Conservation (phyloP, 352 stramenopile species). For the Globisporangium alternatum region DNA sequence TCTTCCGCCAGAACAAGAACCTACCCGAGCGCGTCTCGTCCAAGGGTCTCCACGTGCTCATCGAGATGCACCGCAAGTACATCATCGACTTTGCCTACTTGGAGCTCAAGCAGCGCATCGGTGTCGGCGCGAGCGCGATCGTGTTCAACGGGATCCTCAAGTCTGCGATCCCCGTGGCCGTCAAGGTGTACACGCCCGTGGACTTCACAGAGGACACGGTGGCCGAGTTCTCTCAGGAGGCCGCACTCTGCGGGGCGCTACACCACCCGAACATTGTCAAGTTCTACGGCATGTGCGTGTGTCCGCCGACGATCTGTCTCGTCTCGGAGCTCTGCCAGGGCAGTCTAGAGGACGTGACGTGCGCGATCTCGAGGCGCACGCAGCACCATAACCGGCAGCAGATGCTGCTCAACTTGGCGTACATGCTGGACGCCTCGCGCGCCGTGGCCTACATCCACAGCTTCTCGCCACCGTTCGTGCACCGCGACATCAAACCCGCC, state of each 20-base stretch:
- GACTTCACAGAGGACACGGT: slow-evolving; percentile 63
- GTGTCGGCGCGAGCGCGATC: slow-evolving; percentile 38
- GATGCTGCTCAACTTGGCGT: slow-evolving; percentile 51
- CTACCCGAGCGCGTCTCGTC: slow-evolving; percentile 52
- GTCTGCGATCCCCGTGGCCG: slow-evolving; percentile 45
- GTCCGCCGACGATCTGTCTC: slow-evolving; percentile 60
- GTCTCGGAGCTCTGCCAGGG: slow-evolving; percentile 65
- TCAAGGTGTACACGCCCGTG: slow-evolving; percentile 68
- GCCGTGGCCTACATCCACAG: slow-evolving; percentile 73
- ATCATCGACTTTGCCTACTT: slow-evolving; percentile 72
- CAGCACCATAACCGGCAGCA: slow-evolving; percentile 47
- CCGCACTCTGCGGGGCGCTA: slow-evolving; percentile 49
- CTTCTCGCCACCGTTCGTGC: slow-evolving; percentile 67
- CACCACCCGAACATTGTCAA: slow-evolving; percentile 61
- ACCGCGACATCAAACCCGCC: slow-evolving; percentile 72
- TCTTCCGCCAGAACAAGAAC: slow-evolving; percentile 45
- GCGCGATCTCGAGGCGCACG: slow-evolving; percentile 31
- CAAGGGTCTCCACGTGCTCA: slow-evolving; percentile 60
- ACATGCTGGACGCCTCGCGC: slow-evolving; percentile 65
- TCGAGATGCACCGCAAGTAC: slow-evolving; percentile 72
- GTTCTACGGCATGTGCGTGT: slow-evolving; percentile 69
- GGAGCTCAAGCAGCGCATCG: slow-evolving; percentile 49
- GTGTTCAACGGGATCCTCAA: slow-evolving; percentile 54
- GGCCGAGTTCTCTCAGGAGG: slow-evolving; percentile 56
- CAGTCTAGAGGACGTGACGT: slow-evolving; percentile 53